A percentile compares a stretch with the other conserved stretches of the same genome.
These are phyloP conservation scores for Hemileccinum rubropunctum DNA, from an alignment of 768 basidiomycete genomes.

Conservation along the genomic window DNA sequence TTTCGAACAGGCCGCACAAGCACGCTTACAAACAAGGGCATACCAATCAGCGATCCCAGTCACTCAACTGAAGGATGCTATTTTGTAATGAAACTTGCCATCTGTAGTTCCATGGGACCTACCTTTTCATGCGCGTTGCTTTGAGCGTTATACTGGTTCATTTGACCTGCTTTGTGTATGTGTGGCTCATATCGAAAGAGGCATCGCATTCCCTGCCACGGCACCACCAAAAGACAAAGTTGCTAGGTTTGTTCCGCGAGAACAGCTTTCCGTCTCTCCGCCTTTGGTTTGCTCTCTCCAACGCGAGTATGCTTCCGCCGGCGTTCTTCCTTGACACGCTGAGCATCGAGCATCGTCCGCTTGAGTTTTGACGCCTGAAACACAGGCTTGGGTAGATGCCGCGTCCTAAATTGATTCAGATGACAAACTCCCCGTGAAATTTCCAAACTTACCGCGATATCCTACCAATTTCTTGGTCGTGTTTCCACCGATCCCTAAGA, in stretches of 20 bases:
- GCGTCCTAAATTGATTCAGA: conserved; percentile 43
- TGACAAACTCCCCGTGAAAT: background rate
- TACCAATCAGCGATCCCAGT: conserved; percentile 52
- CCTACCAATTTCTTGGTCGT: conserved; percentile 76
- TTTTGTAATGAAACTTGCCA: conserved; percentile 11
- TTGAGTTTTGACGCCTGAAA: conserved; percentile 86
- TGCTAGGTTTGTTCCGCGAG: conserved; percentile 64
- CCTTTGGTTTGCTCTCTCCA: conserved; percentile 83
- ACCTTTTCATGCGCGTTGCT: no score
- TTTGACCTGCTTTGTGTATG: background rate
- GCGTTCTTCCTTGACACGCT: conserved; percentile 89
- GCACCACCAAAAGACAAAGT: conserved; percentile 10
- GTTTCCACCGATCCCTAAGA: conserved; percentile 86
- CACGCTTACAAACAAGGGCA: conserved; percentile 46
- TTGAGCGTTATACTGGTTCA: background rate
- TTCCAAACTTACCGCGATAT: conserved; percentile 63
- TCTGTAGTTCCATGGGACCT: background rate
- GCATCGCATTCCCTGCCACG: conserved; percentile 6
- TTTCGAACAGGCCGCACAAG: conserved; percentile 63
- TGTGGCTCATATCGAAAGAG: background rate
- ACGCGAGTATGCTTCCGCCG: conserved; percentile 85
- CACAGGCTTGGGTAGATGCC: conserved; percentile 89
- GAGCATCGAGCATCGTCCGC: conserved; percentile 87
- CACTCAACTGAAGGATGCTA: conserved; percentile 45
- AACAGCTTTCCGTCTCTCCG: conserved; percentile 88